Conservation (phyloP, 345 rosid genomes). For the Populus euphratica region DNA sequence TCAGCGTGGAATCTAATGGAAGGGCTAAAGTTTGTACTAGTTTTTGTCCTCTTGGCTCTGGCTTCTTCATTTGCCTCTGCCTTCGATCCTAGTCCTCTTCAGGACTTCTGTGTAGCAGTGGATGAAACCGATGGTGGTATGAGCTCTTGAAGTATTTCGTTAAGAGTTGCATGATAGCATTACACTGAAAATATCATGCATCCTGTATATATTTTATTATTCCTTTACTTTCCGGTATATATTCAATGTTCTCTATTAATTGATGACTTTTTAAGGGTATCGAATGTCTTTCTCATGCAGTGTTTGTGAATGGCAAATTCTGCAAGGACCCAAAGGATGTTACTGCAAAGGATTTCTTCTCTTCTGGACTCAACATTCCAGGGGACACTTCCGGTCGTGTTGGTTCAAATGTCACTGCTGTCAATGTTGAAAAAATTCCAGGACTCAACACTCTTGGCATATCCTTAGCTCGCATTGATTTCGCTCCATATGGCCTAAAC, state of each 20-base stretch:
- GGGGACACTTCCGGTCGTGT: background rate
- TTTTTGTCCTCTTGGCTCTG: background rate
- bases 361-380: background rate
- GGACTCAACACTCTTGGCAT: conserved; percentile 18
- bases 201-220: background rate
- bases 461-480: background rate
- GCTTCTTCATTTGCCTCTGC: background rate
- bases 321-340: conserved; percentile 4
- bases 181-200: background rate
- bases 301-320: conserved; percentile 6
- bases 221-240: background rate
- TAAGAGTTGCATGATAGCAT: too few species aligned
- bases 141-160: too few species aligned
- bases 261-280: background rate
- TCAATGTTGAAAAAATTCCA: background rate
- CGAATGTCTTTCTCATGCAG: background rate
- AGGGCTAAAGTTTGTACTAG: background rate
- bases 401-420: background rate
- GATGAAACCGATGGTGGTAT: background rate
- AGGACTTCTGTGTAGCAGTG: conserved; percentile 14
- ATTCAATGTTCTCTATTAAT: background rate
- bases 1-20: background rate
- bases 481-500: background rate
- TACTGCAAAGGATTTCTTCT: background rate
- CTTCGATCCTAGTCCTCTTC: conserved; percentile 14